Percentiles rank a stretch among this genome's conserved stretches.
phyloP scores from a whole-genome alignment of 2,329 filamentous ascomycete genomes.

The Stromatinia cepivora region DNA sequence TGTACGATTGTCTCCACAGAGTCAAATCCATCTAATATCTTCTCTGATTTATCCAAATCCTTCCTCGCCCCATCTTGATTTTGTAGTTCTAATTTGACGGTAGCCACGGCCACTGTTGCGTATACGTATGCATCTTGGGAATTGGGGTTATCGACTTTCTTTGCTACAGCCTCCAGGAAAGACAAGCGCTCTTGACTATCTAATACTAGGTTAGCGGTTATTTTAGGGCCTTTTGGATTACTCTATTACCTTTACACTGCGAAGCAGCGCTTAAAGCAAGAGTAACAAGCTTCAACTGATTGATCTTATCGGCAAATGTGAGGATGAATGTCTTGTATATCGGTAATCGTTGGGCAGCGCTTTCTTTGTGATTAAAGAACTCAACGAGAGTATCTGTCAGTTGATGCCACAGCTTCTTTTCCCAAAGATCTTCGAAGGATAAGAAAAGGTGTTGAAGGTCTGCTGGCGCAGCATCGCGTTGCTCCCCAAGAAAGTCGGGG shows the following conservation, averaged over 20 bases:
- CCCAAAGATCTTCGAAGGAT: constrained; percentile 94
- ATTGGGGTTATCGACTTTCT: constrained; percentile 86
- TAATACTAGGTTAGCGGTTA: constrained; percentile 44
- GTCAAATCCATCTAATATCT: constrained; percentile 87
- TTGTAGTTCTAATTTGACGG: constrained; percentile 77
- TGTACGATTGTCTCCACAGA: constrained; percentile 94
- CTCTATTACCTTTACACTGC: constrained; percentile 69
- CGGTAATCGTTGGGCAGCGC: constrained; percentile 78
- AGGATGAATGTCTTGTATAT: constrained; percentile 95
- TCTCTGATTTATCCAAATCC: constrained; percentile 84
- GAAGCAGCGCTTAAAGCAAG: constrained; percentile 84
- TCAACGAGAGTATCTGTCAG: constrained; percentile 85
- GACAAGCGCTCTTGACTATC: constrained; percentile 82
- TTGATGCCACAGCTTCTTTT: constrained; percentile 98
- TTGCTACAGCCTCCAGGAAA: constrained; percentile 80
- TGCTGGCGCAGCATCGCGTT: constrained; percentile 83
- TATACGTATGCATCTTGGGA: constrained; percentile 97
- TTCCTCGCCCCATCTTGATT: constrained; percentile 81
- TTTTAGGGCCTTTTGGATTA: not conserved
- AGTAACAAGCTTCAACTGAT: constrained; percentile 94
- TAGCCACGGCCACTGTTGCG: constrained; percentile 85
- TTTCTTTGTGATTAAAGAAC: constrained; percentile 83
- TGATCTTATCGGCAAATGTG: constrained; percentile 97
- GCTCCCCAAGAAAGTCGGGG: constrained; percentile 85
- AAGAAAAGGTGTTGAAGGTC: constrained; percentile 87